Percentiles rank a stretch among this genome's conserved stretches.
Evolutionary conservation across 2,329 filamentous ascomycete genomes (phyloP).

Genomic region (Cryphonectria radicalis): DNA sequence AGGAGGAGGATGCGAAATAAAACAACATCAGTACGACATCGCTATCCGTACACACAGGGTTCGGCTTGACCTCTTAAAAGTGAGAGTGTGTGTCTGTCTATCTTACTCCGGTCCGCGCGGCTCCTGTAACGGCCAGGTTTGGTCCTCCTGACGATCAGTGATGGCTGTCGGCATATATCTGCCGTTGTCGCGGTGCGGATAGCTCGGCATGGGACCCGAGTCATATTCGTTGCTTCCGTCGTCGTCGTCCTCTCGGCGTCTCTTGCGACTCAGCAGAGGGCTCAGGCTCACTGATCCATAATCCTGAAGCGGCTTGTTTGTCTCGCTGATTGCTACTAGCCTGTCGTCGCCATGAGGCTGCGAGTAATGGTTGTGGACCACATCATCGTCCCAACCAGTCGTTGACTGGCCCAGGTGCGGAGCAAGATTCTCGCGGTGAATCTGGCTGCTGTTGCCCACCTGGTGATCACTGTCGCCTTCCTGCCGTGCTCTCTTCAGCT

Average conservation of each 20-base stretch:
- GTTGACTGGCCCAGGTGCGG: slow-evolving; percentile 24
- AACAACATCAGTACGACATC: neutral
- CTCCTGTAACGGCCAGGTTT: slow-evolving; percentile 14
- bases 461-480: slow-evolving; percentile 6
- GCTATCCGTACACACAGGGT: neutral
- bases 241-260: slow-evolving; percentile 25
- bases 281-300: slow-evolving; percentile 22
- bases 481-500: slow-evolving; percentile 24
- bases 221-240: slow-evolving; percentile 19
- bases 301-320: slow-evolving; percentile 14
- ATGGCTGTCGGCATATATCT: slow-evolving; percentile 16
- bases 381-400: slow-evolving; percentile 15
- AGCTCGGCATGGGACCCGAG: slow-evolving; percentile 21
- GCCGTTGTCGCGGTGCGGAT: slow-evolving; percentile 18
- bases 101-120: slow-evolving; percentile 1
- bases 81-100: neutral
- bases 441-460: slow-evolving; percentile 6
- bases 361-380: slow-evolving; percentile 22
- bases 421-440: slow-evolving; percentile 4
- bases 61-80: neutral
- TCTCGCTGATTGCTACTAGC: slow-evolving; percentile 9
- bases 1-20: neutral
- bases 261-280: slow-evolving; percentile 25
- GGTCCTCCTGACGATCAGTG: slow-evolving; percentile 16
- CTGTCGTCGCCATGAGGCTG: slow-evolving; percentile 17